Conservation (phyloP, 371 early-diverging fungal species). For the Actinomucor elegans region DNA sequence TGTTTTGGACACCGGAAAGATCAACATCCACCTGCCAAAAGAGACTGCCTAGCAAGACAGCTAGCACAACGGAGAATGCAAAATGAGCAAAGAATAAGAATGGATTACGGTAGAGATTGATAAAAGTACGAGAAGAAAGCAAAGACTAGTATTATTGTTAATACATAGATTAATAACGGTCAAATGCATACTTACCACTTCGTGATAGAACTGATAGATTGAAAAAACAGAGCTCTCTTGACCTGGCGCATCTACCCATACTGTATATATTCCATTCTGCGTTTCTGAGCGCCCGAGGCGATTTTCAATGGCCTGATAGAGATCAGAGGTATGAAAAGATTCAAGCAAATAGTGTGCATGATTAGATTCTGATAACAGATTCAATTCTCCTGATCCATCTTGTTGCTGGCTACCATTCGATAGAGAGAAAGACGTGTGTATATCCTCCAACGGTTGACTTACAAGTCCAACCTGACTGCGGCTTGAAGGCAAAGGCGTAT, state of each 20-base stretch:
- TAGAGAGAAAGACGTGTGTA: constrained; percentile 3
- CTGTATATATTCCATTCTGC: constrained; percentile 10
- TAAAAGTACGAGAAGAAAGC: constrained; percentile 47
- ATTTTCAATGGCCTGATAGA: constrained; percentile 13
- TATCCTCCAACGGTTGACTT: constrained; percentile 7
- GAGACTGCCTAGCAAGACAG: constrained; percentile 68
- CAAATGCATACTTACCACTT: constrained; percentile 50
- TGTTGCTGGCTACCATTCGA: background rate
- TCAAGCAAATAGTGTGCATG: constrained; percentile 38
- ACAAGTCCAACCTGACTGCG: background rate
- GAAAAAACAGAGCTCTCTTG: constrained; percentile 79
- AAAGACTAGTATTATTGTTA: constrained; percentile 24
- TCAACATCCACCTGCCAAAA: constrained; percentile 81
- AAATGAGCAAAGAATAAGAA: constrained; percentile 46
- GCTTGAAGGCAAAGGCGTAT: constrained; percentile 7
- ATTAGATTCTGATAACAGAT: constrained; percentile 36
- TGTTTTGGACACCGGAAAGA: constrained; percentile 82
- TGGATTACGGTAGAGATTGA: constrained; percentile 48
- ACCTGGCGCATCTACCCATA: constrained; percentile 27
- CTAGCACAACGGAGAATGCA: constrained; percentile 33
- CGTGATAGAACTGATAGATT: constrained; percentile 45
- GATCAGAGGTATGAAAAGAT: constrained; percentile 30
- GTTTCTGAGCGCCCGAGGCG: constrained; percentile 14
- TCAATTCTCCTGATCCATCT: constrained; percentile 23
- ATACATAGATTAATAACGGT: constrained; percentile 6